Evolutionary conservation across 129 eudicot species (phyloP).

Genomic region (Flaveria trinervia): DNA sequence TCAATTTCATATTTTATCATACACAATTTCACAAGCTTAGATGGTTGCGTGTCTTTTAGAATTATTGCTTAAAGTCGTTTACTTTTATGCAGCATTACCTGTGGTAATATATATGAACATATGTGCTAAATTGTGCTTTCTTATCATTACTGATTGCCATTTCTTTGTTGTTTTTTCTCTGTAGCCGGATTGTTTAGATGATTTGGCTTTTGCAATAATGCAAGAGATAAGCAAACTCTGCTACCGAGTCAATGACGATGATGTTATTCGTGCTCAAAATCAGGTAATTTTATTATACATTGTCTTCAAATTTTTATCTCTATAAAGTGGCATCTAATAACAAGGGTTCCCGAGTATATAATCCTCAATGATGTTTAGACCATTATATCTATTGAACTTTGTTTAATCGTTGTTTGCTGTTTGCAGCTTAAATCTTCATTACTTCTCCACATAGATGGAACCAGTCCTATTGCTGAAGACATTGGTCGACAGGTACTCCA

Average conservation of each 20-base stretch:
- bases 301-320: neutral
- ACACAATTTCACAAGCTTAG: neutral
- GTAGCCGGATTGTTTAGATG: conserved; percentile 84
- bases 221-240: conserved; percentile 71
- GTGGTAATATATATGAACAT: neutral
- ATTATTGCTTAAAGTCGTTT: conserved; percentile 6
- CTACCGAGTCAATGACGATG: conserved; percentile 72
- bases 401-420: conserved; percentile 13
- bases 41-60: neutral
- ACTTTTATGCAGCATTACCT: neutral
- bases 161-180: conserved; percentile 12
- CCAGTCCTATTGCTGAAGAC: conserved; percentile 60
- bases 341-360: conserved; percentile 7
- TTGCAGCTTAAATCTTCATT: conserved; percentile 66
- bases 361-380: neutral
- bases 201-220: conserved; percentile 84
- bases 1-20: neutral
- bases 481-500: conserved; percentile 64
- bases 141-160: neutral
- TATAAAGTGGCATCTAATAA: neutral
- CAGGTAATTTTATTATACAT: conserved; percentile 46
- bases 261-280: conserved; percentile 85
- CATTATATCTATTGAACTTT: conserved; percentile 18
- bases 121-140: conserved; percentile 3
- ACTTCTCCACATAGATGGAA: conserved; percentile 67